A percentile compares a stretch with the other conserved stretches of the same genome.
phyloP scores from a whole-genome alignment of 2,329 filamentous ascomycete species.

The Neurospora crassa region DNA sequence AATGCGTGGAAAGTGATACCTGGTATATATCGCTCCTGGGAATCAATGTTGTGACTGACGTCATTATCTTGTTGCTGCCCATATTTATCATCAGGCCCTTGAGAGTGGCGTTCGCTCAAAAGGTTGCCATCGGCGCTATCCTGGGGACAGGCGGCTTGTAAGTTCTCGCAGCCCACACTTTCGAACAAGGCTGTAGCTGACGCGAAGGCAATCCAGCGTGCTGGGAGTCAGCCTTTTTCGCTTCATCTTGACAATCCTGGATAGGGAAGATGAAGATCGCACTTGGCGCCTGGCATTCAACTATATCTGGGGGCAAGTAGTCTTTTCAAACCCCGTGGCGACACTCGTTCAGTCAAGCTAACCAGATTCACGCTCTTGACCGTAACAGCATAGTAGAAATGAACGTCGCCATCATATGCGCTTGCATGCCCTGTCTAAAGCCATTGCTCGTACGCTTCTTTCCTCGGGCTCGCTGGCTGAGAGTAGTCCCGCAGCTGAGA shows the following conservation, averaged over 20 bases:
- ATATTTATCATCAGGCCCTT: conserved; percentile 11
- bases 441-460: conserved; percentile 5
- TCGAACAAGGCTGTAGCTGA: background rate
- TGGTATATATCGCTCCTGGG: conserved; percentile 8
- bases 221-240: conserved; percentile 13
- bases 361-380: background rate
- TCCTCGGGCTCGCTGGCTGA: conserved; percentile 32
- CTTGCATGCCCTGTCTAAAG: conserved; percentile 12
- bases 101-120: conserved; percentile 5
- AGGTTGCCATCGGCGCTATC: conserved; percentile 8
- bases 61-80: conserved; percentile 10
- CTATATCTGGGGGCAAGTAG: conserved; percentile 9
- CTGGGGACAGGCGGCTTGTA: conserved; percentile 15
- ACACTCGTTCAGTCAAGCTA: background rate
- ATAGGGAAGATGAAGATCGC: conserved; percentile 2
- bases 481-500: background rate
- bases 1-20: conserved; percentile 5
- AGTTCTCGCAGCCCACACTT: background rate
- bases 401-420: conserved; percentile 14
- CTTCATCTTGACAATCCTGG: conserved; percentile 2
- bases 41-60: conserved; percentile 10
- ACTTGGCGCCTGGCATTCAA: conserved; percentile 10
- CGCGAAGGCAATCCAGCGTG: conserved; percentile 6
- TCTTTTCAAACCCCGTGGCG: background rate
- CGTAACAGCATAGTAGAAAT: conserved; percentile 7